phyloP scores from a whole-genome alignment of 805 yeast genomes.

The Blastobotrys chiropterorum region DNA sequence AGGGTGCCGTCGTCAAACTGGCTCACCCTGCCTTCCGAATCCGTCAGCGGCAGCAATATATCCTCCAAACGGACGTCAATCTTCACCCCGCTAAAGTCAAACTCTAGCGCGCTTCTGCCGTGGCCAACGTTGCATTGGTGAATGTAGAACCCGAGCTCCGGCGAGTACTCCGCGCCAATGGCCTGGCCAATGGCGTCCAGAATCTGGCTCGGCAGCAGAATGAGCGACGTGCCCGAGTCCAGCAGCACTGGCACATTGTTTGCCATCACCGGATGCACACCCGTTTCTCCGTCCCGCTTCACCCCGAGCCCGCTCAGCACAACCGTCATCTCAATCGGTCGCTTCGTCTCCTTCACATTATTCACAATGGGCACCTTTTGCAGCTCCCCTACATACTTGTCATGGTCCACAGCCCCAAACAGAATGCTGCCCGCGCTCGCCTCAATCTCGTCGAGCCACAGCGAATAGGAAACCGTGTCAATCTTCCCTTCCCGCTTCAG shows the following conservation, averaged over 20 bases:
- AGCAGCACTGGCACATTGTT: constrained; percentile 15
- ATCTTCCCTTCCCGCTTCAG: constrained; percentile 44
- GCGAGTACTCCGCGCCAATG: constrained; percentile 36
- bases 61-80: constrained; percentile 24
- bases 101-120: constrained; percentile 34
- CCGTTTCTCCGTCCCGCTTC: constrained; percentile 2
- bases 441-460: constrained; percentile 36
- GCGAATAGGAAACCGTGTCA: constrained; percentile 39
- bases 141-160: constrained; percentile 20
- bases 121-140: constrained; percentile 22
- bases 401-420: constrained; percentile 50
- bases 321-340: constrained; percentile 16
- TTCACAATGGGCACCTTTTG: constrained; percentile 20
- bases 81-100: constrained; percentile 44
- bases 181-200: constrained; percentile 27
- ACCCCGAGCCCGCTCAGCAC: constrained; percentile 6
- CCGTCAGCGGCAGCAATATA: constrained; percentile 15
- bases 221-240: constrained; percentile 23
- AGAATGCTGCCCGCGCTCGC: constrained; percentile 34
- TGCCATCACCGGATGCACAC: constrained; percentile 3
- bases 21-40: not conserved
- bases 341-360: constrained; percentile 6
- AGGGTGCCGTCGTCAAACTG: constrained; percentile 4
- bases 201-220: constrained; percentile 23
- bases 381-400: constrained; percentile 38